These are phyloP conservation scores for Cytospora paraplurivora DNA, from an alignment of 2,329 filamentous ascomycete genomes.

Conservation along the genomic window DNA sequence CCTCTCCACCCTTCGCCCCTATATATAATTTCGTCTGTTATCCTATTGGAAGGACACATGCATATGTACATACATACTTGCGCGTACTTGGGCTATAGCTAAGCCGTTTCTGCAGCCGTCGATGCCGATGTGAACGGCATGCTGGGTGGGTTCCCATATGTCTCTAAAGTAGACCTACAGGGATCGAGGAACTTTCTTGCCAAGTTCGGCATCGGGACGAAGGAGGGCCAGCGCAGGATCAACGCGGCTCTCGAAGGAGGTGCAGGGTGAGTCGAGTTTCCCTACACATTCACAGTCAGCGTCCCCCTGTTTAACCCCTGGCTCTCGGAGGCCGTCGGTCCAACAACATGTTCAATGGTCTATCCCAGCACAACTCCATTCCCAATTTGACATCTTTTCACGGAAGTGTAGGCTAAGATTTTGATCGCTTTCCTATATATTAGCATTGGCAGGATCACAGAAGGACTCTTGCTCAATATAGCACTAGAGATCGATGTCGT, in stretches of 20 bases:
- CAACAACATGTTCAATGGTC: not conserved
- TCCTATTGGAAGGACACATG: not conserved
- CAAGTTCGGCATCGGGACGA: constrained; percentile 59
- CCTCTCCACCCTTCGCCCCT: not conserved
- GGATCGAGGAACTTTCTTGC: constrained; percentile 70
- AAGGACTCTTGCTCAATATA: constrained; percentile 71
- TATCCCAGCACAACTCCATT: not conserved
- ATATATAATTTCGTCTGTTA: too few relatives aligned
- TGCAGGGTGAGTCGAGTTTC: constrained; percentile 41
- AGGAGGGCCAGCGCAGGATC: constrained; percentile 37
- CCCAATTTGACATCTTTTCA: not conserved
- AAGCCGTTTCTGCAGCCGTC: constrained; percentile 30
- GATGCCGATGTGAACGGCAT: constrained; percentile 65
- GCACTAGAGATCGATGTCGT: constrained; percentile 77
- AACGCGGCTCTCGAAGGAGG: constrained; percentile 43
- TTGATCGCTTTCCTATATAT: constrained; percentile 2
- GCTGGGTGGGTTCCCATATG: constrained; percentile 71
- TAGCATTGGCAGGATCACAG: constrained; percentile 81
- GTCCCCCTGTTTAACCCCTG: not conserved
- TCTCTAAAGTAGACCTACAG: constrained; percentile 71
- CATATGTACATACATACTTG: not conserved
- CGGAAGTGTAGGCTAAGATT: not conserved
- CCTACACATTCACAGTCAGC: not conserved
- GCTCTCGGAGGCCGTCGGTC: too few relatives aligned
- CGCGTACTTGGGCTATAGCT: constrained; percentile 11